These are phyloP conservation scores for Pseudocercospora vitis DNA, from an alignment of 2,329 filamentous ascomycete genomes.

Conservation along the genomic window DNA sequence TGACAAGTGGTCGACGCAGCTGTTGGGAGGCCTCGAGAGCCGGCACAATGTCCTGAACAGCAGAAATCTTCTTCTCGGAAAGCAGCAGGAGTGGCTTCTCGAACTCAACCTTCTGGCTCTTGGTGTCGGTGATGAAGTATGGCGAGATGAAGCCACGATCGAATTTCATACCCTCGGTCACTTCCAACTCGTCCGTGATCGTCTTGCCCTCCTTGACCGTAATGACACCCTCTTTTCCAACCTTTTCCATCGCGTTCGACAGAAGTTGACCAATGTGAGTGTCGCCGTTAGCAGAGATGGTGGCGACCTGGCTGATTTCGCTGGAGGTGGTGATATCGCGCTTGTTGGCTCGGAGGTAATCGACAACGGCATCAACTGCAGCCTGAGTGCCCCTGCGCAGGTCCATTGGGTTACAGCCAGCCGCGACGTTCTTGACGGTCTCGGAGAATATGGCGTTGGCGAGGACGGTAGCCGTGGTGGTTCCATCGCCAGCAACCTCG, in stretches of 20 bases:
- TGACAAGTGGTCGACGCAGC: constrained; percentile 90
- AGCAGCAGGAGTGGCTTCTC: constrained; percentile 99
- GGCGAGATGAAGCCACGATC: constrained; percentile 98
- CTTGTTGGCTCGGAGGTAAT: constrained; percentile 94
- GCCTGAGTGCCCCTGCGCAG: constrained; percentile 95
- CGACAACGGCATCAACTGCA: constrained; percentile 89
- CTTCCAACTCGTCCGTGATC: constrained; percentile 92
- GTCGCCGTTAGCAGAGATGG: constrained; percentile 97
- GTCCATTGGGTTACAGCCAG: constrained; percentile 99
- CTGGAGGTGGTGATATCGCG: constrained; percentile 95
- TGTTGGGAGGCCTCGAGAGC: constrained; percentile 96
- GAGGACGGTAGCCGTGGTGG: constrained; percentile 95
- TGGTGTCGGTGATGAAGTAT: constrained; percentile 99
- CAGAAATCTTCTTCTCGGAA: constrained; percentile 99
- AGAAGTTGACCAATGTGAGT: constrained; percentile 92
- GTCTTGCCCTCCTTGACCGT: constrained; percentile 99
- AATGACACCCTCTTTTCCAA: constrained; percentile 99
- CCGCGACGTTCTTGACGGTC: constrained; percentile 99
- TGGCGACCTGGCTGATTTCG: constrained; percentile 97
- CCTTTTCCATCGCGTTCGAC: constrained; percentile 99
- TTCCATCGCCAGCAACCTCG: constrained; percentile 97
- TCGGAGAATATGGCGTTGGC: constrained; percentile 98
- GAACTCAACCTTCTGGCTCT: constrained; percentile 98
- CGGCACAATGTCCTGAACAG: constrained; percentile 97
- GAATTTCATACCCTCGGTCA: constrained; percentile 99